These are phyloP conservation scores for Debaryomyces singareniensis DNA, from an alignment of 1,139 yeast species.

Conservation along the genomic window DNA sequence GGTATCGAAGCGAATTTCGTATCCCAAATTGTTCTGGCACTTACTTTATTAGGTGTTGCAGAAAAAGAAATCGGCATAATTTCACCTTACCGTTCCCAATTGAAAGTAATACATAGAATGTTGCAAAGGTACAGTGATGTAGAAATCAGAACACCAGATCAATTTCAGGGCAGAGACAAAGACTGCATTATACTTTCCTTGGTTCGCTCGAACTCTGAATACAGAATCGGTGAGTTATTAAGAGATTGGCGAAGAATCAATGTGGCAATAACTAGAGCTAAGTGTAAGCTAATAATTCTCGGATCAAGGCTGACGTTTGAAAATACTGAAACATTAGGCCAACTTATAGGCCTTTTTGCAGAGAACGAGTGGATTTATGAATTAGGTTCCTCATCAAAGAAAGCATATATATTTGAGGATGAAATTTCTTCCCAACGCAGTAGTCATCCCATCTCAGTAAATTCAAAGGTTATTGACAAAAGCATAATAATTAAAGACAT, in stretches of 20 bases:
- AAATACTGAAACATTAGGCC: constrained; percentile 48
- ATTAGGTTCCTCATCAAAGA: constrained; percentile 41
- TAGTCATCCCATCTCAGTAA: not conserved
- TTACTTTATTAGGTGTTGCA: constrained; percentile 55
- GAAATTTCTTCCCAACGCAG: not conserved
- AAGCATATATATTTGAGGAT: constrained; percentile 24
- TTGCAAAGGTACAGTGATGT: constrained; percentile 38
- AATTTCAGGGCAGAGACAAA: constrained; percentile 93
- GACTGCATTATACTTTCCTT: constrained; percentile 83
- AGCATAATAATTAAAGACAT: constrained; percentile 21
- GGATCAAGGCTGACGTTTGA: constrained; percentile 70
- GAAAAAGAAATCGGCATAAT: constrained; percentile 71
- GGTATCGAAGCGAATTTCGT: constrained; percentile 64
- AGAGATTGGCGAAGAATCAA: constrained; percentile 89
- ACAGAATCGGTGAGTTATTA: constrained; percentile 68
- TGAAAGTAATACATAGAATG: constrained; percentile 45
- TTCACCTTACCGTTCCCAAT: constrained; percentile 82
- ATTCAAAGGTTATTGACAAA: constrained; percentile 12
- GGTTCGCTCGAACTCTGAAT: constrained; percentile 72
- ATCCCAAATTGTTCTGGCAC: constrained; percentile 53
- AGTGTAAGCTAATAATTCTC: constrained; percentile 70
- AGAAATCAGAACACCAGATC: constrained; percentile 89
- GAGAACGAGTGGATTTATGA: constrained; percentile 59
- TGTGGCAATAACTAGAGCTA: constrained; percentile 91
- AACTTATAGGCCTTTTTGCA: constrained; percentile 57